Evolutionary conservation across 2,329 filamentous ascomycete genomes (phyloP), one percentile per base, ranked within the genome.

Genomic region (Fusarium drepaniforme): DNA sequence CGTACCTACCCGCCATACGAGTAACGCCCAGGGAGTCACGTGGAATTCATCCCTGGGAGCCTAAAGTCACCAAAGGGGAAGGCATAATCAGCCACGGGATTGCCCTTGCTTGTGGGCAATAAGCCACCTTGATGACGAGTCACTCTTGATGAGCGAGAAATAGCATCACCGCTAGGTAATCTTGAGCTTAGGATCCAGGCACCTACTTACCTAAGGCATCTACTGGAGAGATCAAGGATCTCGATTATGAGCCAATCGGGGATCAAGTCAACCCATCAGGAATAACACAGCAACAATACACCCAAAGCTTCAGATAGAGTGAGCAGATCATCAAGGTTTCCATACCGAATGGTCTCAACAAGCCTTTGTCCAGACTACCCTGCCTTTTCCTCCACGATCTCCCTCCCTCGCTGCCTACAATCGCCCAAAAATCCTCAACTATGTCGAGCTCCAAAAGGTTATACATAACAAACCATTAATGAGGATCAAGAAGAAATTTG

Each of bases 101-200:
- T 25, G 25, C 42, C 42, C 40, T 35, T 51, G 53, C 30, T 51
- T 30, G 53, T 33, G 49, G 49, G 16, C 18, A 33, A 69, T 57
- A 72, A 75, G 72, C 65, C 72, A 70, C 70, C 28, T 12, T 66
- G 69, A 71, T 77, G 70, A 78, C 74, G 76, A 77, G 42, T 67
- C 70, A 21, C 51, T 30, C 6, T 56, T 56, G 25, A 56, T 56
- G 51, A 56, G 28, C 51, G 21, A 21, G 51, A 35, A 21, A 33
- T 28, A 30, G 18, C 28, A 56, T 56, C 28, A 56, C 51, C 51
- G 21, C 51, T 30, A 56, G 51, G 51, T 35, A 21, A 56, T 56
- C 18, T 56, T 56, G 49, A 56, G 51, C 51, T 12, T 21, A 56
- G 51, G 28, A 56, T 56, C 30, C 18, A 56, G 51, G 28, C 51